These are phyloP conservation scores for Talaromyces sp. DNA, from an alignment of 2,329 filamentous ascomycete species.

Conservation along the genomic window DNA sequence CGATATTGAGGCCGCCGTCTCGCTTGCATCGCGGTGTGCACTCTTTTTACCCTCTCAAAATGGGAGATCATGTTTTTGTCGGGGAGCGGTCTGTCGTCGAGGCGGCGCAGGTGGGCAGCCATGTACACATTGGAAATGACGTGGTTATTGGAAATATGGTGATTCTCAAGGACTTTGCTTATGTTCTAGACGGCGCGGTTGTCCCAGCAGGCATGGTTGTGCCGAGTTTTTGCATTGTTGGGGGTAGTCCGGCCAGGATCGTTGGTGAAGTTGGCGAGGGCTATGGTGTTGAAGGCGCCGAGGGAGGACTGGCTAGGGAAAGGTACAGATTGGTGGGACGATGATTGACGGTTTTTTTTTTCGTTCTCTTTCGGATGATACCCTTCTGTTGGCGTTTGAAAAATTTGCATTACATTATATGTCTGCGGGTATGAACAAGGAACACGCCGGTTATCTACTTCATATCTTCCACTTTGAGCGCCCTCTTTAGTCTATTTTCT, in stretches of 20 bases:
- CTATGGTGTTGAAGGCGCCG: constrained; percentile 40
- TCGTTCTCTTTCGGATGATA: constrained; percentile 2
- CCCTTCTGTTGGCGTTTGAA: constrained; percentile 5
- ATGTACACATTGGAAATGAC: constrained; percentile 76
- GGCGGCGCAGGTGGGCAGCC: constrained; percentile 73
- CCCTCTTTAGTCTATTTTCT: constrained; percentile 53
- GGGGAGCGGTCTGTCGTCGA: constrained; percentile 70
- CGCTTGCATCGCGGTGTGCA: constrained; percentile 67
- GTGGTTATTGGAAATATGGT: constrained; percentile 78
- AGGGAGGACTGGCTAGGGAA: constrained; percentile 39
- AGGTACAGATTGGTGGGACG: constrained; percentile 32
- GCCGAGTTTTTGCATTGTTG: constrained; percentile 88
- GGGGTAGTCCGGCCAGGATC: constrained; percentile 70
- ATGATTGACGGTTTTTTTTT: constrained; percentile 10
- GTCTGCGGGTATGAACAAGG: neutral
- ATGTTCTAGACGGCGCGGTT: constrained; percentile 76
- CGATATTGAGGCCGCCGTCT: constrained; percentile 74
- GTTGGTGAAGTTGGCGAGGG: constrained; percentile 64
- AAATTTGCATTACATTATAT: neutral
- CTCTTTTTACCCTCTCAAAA: constrained; percentile 61
- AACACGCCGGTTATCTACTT: neutral
- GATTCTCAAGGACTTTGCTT: constrained; percentile 89
- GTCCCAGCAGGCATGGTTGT: constrained; percentile 86
- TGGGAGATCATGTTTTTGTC: constrained; percentile 92
- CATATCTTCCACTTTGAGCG: constrained; percentile 23